Conservation (phyloP, 1,139 yeast genomes). For the Arxiozyma telluris region DNA sequence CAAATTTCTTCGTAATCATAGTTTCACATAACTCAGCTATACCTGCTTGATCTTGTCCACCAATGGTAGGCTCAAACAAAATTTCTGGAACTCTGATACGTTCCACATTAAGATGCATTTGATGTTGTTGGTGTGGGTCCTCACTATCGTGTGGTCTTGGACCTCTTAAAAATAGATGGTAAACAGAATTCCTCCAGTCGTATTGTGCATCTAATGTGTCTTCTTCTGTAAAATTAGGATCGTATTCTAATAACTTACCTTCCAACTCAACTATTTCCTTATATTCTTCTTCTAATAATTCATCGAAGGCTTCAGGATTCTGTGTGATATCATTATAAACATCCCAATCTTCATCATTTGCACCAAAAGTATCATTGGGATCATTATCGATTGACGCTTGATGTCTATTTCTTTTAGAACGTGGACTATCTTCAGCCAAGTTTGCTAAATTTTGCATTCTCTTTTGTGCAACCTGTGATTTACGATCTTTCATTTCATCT, state of each 20-base stretch:
- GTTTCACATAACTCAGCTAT: slow-evolving; percentile 67
- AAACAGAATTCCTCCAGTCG: slow-evolving; percentile 74
- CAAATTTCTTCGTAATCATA: slow-evolving; percentile 53
- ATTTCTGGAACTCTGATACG: slow-evolving; percentile 89
- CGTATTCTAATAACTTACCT: slow-evolving; percentile 65
- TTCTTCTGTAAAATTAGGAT: slow-evolving; percentile 76
- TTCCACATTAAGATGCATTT: slow-evolving; percentile 82
- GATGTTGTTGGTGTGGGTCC: slow-evolving; percentile 66
- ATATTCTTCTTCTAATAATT: slow-evolving; percentile 63
- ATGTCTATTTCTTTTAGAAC: slow-evolving; percentile 42
- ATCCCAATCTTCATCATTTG: slow-evolving; percentile 94
- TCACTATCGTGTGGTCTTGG: slow-evolving; percentile 67
- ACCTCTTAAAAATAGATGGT: slow-evolving; percentile 84
- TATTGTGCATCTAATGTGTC: slow-evolving; percentile 76
- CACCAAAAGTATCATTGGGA: slow-evolving; percentile 91
- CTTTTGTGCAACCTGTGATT: slow-evolving; percentile 84
- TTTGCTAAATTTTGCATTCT: slow-evolving; percentile 89
- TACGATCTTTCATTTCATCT: slow-evolving; percentile 77
- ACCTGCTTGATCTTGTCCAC: slow-evolving; percentile 95
- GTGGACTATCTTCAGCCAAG: slow-evolving; percentile 64
- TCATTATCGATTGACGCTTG: slow-evolving; percentile 73
- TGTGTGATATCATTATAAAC: slow-evolving; percentile 78
- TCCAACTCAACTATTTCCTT: slow-evolving; percentile 56
- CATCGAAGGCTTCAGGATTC: slow-evolving; percentile 53
- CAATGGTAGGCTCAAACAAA: slow-evolving; percentile 86